Evolutionary conservation across 2,329 filamentous ascomycete species (phyloP), one percentile per base, ranked within the genome.

Genomic region (Parastagonospora avenae): DNA sequence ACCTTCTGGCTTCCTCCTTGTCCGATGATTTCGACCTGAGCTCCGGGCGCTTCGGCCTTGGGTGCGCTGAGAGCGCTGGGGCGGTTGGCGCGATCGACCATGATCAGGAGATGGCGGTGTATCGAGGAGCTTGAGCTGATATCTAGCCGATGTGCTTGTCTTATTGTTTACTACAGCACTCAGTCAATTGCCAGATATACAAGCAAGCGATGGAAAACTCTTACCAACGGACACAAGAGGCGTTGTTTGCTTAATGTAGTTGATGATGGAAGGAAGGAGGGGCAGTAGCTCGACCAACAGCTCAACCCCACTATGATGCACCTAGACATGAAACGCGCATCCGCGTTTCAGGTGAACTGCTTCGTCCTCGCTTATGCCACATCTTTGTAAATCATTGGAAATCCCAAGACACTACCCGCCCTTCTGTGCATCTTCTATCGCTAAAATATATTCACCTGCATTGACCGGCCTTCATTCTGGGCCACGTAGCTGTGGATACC

Each of bases 31-130:
- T 87, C 85, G 30, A 93, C 90, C 41, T 92, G 89, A 12, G 90
- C 86, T 40, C 72, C 74, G 15, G 71, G 71, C 12, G 88, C 82
- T 45, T 86, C 85, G 7, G 89, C 88, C 7, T 89, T 88, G 37
- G 72, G 68, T 27, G 71, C 70, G 43, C 62, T 70, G 57, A 90
- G 81, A 46, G 90, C 85, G 66, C 93, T 85, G 33, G 90, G 87
- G 73, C 91, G 94, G 77, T 96, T 91, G 62, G 87, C 85, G 73
- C 92, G 88, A 71, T 96, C 91, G 77, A 95, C 89, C 84, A 89
- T 89, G 43, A 54, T 68, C 60, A 43, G 46, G 35, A 29, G 40
- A 42, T 46, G 49, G 52, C 33, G 49, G 52, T 42, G 33, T 51
- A 41, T 12, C 32, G 39, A 12, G 40, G 35, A 30, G 24, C 12